These are phyloP conservation scores for Aphanomyces stellatus DNA, from an alignment of 352 stramenopile species.

Conservation along the genomic window DNA sequence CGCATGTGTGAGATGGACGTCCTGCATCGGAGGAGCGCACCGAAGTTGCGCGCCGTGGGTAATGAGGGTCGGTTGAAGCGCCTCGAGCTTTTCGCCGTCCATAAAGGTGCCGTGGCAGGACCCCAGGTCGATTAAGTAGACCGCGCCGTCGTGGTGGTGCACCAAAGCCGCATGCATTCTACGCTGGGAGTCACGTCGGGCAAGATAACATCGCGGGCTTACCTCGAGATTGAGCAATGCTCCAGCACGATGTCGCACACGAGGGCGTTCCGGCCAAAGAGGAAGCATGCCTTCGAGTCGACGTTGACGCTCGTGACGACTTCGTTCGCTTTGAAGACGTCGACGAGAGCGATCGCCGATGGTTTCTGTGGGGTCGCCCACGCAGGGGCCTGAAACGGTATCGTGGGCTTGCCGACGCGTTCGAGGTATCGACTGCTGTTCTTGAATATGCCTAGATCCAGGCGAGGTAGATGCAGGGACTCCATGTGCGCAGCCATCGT, in stretches of 20 bases:
- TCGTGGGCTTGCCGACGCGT: conserved; percentile 50
- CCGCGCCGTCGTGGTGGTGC: conserved; percentile 61
- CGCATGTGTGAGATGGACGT: background rate
- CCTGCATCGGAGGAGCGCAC: conserved; percentile 20
- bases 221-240: conserved; percentile 73
- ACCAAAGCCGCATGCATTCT: conserved; percentile 63
- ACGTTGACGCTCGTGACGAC: conserved; percentile 71
- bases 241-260: conserved; percentile 74
- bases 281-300: conserved; percentile 63
- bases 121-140: conserved; percentile 67
- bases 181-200: background rate
- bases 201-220: background rate
- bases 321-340: conserved; percentile 79
- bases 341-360: conserved; percentile 47
- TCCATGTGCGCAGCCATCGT: conserved; percentile 15
- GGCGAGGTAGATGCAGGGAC: conserved; percentile 16
- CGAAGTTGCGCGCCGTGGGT: conserved; percentile 50
- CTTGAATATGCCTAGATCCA: conserved; percentile 38
- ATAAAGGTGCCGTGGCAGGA: conserved; percentile 75
- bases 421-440: conserved; percentile 40
- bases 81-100: conserved; percentile 44
- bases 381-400: conserved; percentile 49
- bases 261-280: conserved; percentile 63
- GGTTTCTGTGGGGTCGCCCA: conserved; percentile 49
- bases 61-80: conserved; percentile 62